These are phyloP conservation scores for Neurospora sp. DNA, from an alignment of 495 filamentous ascomycete genomes.

Conservation along the genomic window DNA sequence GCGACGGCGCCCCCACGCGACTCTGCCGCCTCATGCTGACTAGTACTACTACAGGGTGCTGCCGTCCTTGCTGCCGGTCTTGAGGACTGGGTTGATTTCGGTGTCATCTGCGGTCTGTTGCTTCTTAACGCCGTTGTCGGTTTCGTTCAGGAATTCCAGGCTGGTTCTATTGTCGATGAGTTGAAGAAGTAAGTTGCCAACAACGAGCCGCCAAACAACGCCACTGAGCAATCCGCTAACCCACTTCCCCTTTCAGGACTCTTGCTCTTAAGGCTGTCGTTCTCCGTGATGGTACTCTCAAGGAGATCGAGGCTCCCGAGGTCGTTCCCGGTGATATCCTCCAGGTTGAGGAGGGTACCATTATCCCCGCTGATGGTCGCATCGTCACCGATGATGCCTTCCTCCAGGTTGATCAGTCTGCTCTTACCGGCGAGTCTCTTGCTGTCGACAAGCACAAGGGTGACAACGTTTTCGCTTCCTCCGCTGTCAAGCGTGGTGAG, in stretches of 20 bases:
- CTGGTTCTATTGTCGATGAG: conserved; percentile 84
- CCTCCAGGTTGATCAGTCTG: conserved; percentile 86
- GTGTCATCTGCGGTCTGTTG: conserved; percentile 65
- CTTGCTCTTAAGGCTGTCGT: conserved; percentile 79
- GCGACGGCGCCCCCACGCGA: conserved; percentile 10
- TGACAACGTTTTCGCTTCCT: conserved; percentile 74
- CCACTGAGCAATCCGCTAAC: conserved; percentile 6
- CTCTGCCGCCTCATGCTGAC: conserved; percentile 15
- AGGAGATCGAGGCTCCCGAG: conserved; percentile 64
- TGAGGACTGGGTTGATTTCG: conserved; percentile 72
- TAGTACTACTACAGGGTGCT: conserved; percentile 17
- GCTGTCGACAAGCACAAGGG: conserved; percentile 78
- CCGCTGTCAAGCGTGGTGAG: conserved; percentile 81
- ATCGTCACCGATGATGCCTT: conserved; percentile 69
- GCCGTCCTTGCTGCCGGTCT: conserved; percentile 57
- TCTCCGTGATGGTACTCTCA: conserved; percentile 61
- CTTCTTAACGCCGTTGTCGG: conserved; percentile 77
- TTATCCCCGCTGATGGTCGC: conserved; percentile 80
- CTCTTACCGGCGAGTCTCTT: conserved; percentile 86
- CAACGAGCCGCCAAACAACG: not conserved
- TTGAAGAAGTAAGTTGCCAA: conserved; percentile 53
- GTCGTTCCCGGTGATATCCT: conserved; percentile 88
- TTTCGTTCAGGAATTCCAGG: conserved; percentile 83
- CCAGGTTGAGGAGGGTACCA: conserved; percentile 81
- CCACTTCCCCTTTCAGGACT: conserved; percentile 29